Percentiles rank a stretch among this genome's conserved stretches.
Evolutionary conservation across 1,139 yeast species (phyloP).

Genomic region (Pichia norvegensis): DNA sequence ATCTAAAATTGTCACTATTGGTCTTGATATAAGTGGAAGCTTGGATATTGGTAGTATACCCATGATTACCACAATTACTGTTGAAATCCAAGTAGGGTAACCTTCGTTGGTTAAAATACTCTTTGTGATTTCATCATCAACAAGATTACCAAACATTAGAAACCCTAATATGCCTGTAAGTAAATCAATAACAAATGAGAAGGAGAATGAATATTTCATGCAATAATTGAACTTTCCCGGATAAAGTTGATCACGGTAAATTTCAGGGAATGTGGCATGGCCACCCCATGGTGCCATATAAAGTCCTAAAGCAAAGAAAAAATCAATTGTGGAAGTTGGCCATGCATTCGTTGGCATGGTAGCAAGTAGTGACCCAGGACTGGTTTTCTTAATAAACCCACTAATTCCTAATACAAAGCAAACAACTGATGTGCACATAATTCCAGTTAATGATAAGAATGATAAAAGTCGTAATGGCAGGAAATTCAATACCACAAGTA

Average conservation of each 20-base stretch:
- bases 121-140: slow-evolving; percentile 78
- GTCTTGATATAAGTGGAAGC: slow-evolving; percentile 81
- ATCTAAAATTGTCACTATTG: slow-evolving; percentile 68
- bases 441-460: slow-evolving; percentile 66
- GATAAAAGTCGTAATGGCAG: slow-evolving; percentile 70
- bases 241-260: slow-evolving; percentile 48
- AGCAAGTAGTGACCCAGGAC: slow-evolving; percentile 42
- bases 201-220: slow-evolving; percentile 48
- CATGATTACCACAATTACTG: slow-evolving; percentile 59
- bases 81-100: slow-evolving; percentile 61
- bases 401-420: slow-evolving; percentile 50
- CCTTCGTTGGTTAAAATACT: slow-evolving; percentile 63
- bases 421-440: slow-evolving; percentile 59
- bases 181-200: slow-evolving; percentile 64
- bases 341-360: slow-evolving; percentile 38
- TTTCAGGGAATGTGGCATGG: slow-evolving; percentile 55
- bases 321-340: slow-evolving; percentile 37
- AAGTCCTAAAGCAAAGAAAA: slow-evolving; percentile 45
- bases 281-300: slow-evolving; percentile 60
- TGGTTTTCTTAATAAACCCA: slow-evolving; percentile 39
- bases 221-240: slow-evolving; percentile 45
- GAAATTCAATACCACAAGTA: slow-evolving; percentile 55
- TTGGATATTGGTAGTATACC: slow-evolving; percentile 82
- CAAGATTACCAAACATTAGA: slow-evolving; percentile 74
- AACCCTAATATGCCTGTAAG: slow-evolving; percentile 76